Base-by-base conservation (phyloP, 148 eudicot genomes). In the Mesembryanthemum crystallinum region DNA sequence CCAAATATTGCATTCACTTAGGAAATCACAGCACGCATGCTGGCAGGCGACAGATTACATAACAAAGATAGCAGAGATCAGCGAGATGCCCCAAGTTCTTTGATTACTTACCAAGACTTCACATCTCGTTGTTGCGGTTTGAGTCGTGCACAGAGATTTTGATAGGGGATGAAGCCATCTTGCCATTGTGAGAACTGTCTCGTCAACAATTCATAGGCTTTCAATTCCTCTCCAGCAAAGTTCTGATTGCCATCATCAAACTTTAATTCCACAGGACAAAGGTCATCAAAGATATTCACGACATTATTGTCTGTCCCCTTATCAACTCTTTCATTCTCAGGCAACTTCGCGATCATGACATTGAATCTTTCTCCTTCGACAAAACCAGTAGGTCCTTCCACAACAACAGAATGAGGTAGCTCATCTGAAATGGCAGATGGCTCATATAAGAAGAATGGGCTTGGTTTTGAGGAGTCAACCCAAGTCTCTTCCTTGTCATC, bases 401-500 rank as follows among this genome's bases (percentile, higher is more conserved):
- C 33, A 15, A 47, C 23, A 68, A 79, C 85, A 64, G 29, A 23
- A 27, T 47, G 42, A 15, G 81, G 63, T 23, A 76, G 23, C 39
- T 71, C 81, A 25, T 76, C 72, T n/a, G 69, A 59, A 52, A 81
- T 72, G 1, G 94, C 81, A 63, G 75, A 69, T 14, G 88, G 85
- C 78, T 86, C 63, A 74, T 85, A 85, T 54, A 77, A 69, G 64
- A 77, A 76, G 52, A 86, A 78, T 8, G 57, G 15, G 61, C 77
- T 73, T 60, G 52, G 29, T 29, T 81, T 80, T 35, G 74, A 71
- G 29, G 81, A 62, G 43, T 8, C 51, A 52, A 33, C 62, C 82
- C 78, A 78, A 17, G 67, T 67, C 54, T 86, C 82, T 47, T 88
- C 93, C 27, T 54, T 82, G 69, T 88, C 90, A 27, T 88, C 87